Evolutionary conservation across 2,329 filamentous ascomycete genomes (phyloP).

Genomic region (Trichoderma citrinoviride): DNA sequence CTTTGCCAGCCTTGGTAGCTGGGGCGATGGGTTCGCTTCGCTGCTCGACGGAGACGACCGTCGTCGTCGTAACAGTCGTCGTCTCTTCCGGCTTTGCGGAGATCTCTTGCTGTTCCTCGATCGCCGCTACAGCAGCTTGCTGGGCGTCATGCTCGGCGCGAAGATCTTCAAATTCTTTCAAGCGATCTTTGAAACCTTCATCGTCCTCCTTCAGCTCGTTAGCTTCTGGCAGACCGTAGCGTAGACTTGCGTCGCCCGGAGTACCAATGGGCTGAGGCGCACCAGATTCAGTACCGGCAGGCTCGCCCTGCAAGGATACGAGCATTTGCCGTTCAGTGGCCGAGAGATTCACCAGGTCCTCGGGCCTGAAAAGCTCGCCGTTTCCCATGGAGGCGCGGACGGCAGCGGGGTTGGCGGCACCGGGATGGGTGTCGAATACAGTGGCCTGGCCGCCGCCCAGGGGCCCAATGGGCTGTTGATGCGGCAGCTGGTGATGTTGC

Average conservation of each 20-base stretch:
- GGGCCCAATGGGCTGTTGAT: conserved; percentile 53
- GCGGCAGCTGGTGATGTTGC: conserved; percentile 35
- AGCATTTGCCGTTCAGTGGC: conserved; percentile 54
- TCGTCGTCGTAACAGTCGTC: conserved; percentile 5
- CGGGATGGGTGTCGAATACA: conserved; percentile 65
- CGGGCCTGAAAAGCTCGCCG: conserved; percentile 61
- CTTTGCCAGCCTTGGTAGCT: conserved; percentile 30
- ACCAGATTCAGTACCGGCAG: conserved; percentile 25
- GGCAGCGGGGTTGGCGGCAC: conserved; percentile 27
- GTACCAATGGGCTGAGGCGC: conserved; percentile 41
- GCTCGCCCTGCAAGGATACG: conserved; percentile 36
- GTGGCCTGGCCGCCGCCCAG: conserved; percentile 62
- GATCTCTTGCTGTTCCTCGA: conserved; percentile 20
- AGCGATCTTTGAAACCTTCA: conserved; percentile 65
- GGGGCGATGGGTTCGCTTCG: conserved; percentile 17
- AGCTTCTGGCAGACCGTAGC: conserved; percentile 48
- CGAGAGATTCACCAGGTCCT: conserved; percentile 68
- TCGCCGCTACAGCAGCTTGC: conserved; percentile 33
- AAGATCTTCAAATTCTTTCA: conserved; percentile 80
- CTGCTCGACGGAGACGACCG: not conserved
- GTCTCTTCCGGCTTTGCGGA: conserved; percentile 4
- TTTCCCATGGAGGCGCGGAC: conserved; percentile 32
- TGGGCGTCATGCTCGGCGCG: conserved; percentile 68
- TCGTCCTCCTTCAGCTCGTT: conserved; percentile 53
- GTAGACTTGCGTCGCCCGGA: conserved; percentile 37